Base-by-base conservation (phyloP, 176 grass and related monocot genomes). In the Eragrostis nindensis region DNA sequence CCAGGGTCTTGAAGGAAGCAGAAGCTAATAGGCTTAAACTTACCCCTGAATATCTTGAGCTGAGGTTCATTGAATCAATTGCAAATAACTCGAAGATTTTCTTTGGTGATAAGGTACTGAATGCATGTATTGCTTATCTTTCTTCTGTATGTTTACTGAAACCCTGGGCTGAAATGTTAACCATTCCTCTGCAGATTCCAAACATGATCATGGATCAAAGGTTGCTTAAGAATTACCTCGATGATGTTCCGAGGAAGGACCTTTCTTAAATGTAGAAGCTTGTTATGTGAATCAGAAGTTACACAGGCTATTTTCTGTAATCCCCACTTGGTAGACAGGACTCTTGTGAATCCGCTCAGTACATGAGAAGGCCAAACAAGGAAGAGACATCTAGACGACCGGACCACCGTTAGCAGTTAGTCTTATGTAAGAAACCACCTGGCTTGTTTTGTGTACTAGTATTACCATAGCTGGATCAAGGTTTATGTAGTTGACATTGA, bases 31-130 rank as follows among this genome's bases (percentile, higher is more conserved):
- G 30, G 38, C 80, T 92, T n/a, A 99, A 96, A 74, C 97, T 99
- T 79, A 94, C 97, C 62, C 88, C 97, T 6, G 82, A 96, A 77
- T 99, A 74, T 86, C 93, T 99, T 76, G 84, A 99, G 86, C 87
- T 99, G 62, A 99, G 86, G 75, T 99, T 96, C 67, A 99, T 99
- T 19, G 93, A 99, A 87, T 86, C 93, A 47, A 90, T 99, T 71
- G 78, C 91, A 10, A 99, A 99, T 61, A 99, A 99, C 80, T 93
- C 93, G 24, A 99, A 96, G 86, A 96, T 99, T 71, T 99, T 96
- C 85, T 99, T 99, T 17, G 97, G 97, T 77, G 91, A 99, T 39
- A 96, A 99, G 89, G 97, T 99, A 85, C 17, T 16, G 5, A 70
- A 73, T 43, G 50, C 7, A 32, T 80, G 11, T 18, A 55, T 36